Evolutionary conservation across 768 basidiomycete species (phyloP).

Genomic region (Trametopsis cervina): DNA sequence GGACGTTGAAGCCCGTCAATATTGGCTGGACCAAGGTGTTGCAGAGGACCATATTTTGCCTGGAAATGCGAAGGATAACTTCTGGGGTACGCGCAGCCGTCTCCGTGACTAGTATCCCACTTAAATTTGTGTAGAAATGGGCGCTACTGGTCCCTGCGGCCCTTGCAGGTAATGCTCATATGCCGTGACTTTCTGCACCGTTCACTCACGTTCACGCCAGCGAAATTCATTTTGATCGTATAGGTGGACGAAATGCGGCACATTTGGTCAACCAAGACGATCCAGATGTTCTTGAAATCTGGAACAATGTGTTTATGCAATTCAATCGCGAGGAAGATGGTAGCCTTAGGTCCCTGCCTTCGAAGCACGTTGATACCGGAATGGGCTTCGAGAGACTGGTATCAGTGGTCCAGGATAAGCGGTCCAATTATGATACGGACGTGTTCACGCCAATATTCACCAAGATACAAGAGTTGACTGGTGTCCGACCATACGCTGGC

Average conservation of each 20-base stretch:
- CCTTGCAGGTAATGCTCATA: constrained; percentile 67
- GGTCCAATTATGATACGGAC: constrained; percentile 98
- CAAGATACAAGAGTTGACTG: constrained; percentile 83
- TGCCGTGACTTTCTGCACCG: not conserved
- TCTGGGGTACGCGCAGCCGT: constrained; percentile 74
- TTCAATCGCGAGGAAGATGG: constrained; percentile 94
- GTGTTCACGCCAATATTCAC: constrained; percentile 86
- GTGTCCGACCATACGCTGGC: constrained; percentile 81
- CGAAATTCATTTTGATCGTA: constrained; percentile 95
- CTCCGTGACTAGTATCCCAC: not conserved
- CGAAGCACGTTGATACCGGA: constrained; percentile 96
- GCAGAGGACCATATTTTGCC: constrained; percentile 86
- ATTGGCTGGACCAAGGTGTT: constrained; percentile 87
- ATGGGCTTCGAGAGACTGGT: constrained; percentile 99
- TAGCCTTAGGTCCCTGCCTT: constrained; percentile 71
- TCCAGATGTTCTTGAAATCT: constrained; percentile 94
- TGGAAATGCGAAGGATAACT: constrained; percentile 95
- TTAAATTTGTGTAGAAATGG: constrained; percentile 69
- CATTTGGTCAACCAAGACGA: constrained; percentile 94
- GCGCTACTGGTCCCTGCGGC: constrained; percentile 94
- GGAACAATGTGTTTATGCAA: constrained; percentile 99
- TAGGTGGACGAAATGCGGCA: constrained; percentile 95
- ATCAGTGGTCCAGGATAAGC: constrained; percentile 83
- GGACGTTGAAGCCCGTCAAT: constrained; percentile 81
- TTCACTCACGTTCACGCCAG: constrained; percentile 30